Conservation (phyloP, 257 asterid species). For the Mitragyna speciosa region DNA sequence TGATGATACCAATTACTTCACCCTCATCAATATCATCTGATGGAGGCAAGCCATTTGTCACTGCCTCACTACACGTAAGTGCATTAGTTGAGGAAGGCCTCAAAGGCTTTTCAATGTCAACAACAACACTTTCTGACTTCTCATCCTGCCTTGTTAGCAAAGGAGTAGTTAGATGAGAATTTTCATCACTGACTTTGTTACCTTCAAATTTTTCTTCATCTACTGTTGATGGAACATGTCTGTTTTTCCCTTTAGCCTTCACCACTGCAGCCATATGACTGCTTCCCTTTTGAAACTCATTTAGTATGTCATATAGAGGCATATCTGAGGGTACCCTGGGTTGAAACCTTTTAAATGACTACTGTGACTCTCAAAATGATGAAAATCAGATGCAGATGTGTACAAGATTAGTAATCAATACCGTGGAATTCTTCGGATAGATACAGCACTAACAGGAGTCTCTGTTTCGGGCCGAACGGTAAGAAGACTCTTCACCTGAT, state of each 20-base stretch:
- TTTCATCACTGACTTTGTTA: conserved; percentile 30
- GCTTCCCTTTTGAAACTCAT: conserved; percentile 84
- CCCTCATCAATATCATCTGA: conserved; percentile 72
- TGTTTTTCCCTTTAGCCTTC: conserved; percentile 50
- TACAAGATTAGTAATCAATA: conserved; percentile 23
- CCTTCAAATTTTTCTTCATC: conserved; percentile 48
- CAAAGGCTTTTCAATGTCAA: conserved; percentile 55
- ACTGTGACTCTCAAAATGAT: conserved; percentile 8
- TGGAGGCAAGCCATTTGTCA: conserved; percentile 30
- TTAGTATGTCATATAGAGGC: conserved; percentile 89
- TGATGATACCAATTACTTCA: conserved; percentile 85
- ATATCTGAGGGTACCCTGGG: conserved; percentile 86
- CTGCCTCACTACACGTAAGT: conserved; percentile 36
- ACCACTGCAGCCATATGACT: conserved; percentile 97
- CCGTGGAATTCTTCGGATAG: conserved; percentile 92
- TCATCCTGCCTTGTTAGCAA: conserved; percentile 42
- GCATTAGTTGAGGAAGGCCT: conserved; percentile 37
- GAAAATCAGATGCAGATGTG: conserved; percentile 3
- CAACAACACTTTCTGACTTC: conserved; percentile 43
- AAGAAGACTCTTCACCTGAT: conserved; percentile 85
- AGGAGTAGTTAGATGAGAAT: conserved; percentile 46
- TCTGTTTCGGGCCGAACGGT: conserved; percentile 87
- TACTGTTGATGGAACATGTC: conserved; percentile 39
- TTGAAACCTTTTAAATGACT: conserved; percentile 16
- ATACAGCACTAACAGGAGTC: conserved; percentile 83